These are phyloP conservation scores for Trichoderma orchidacearum DNA, from an alignment of 495 filamentous ascomycete genomes.

Conservation along the genomic window DNA sequence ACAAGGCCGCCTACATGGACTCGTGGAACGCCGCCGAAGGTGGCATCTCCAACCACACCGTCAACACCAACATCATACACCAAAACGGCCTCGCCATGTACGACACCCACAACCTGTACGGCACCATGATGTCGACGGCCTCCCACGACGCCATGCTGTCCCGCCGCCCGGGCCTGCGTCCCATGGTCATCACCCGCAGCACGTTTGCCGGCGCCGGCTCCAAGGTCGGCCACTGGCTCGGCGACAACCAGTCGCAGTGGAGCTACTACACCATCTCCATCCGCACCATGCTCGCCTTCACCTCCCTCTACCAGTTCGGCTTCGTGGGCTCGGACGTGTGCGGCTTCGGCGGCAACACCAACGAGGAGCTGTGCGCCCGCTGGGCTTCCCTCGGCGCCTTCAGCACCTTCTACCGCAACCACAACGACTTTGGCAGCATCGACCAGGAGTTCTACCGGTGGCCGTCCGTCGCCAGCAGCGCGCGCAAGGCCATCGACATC, in stretches of 20 bases:
- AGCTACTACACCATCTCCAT: constrained; percentile 58
- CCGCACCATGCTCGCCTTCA: constrained; percentile 55
- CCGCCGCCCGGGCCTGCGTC: constrained; percentile 52
- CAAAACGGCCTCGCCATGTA: constrained; percentile 60
- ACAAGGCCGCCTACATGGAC: constrained; percentile 38
- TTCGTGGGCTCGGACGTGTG: constrained; percentile 78
- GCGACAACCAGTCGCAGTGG: constrained; percentile 71
- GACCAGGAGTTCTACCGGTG: constrained; percentile 75
- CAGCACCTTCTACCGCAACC: constrained; percentile 73
- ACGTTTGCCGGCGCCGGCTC: constrained; percentile 72
- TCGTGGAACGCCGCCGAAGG: constrained; percentile 37
- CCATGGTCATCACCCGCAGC: constrained; percentile 70
- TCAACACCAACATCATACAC: constrained; percentile 63
- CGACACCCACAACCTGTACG: constrained; percentile 75
- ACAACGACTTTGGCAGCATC: constrained; percentile 20
- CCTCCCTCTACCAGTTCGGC: constrained; percentile 69
- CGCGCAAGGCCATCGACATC: constrained; percentile 57
- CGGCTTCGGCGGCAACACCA: constrained; percentile 60
- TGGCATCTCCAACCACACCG: constrained; percentile 56
- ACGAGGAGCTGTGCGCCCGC: constrained; percentile 65
- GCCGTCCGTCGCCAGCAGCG: constrained; percentile 48
- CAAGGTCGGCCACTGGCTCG: constrained; percentile 77
- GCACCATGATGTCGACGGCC: constrained; percentile 65
- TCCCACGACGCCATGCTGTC: constrained; percentile 55
- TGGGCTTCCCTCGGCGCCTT: constrained; percentile 79